These are phyloP conservation scores for Parafenestella ontariensis DNA, from an alignment of 2,329 filamentous ascomycete species.

Conservation along the genomic window DNA sequence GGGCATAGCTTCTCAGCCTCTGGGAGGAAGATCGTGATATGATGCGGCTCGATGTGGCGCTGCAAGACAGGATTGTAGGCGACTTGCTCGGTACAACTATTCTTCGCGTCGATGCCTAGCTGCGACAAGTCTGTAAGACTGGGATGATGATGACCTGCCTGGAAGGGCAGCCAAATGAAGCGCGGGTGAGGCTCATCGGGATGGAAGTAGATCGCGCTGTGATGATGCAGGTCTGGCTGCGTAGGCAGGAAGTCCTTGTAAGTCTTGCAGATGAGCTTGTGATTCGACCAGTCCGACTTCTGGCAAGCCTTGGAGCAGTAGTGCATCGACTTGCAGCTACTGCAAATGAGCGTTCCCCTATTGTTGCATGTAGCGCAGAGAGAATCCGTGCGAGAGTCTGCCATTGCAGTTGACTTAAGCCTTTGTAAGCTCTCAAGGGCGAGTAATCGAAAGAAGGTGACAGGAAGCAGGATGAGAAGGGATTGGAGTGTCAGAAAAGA, in stretches of 20 bases:
- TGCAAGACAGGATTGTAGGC: background rate
- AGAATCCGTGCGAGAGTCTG: background rate
- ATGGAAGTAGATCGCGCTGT: slow-evolving; percentile 16
- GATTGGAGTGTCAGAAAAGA: background rate
- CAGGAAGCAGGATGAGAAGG: background rate
- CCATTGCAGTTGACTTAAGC: background rate
- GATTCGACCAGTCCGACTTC: slow-evolving; percentile 25
- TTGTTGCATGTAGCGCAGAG: background rate
- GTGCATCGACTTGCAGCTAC: slow-evolving; percentile 12
- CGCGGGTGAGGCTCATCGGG: slow-evolving; percentile 5
- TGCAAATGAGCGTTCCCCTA: background rate
- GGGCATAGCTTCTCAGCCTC: background rate
- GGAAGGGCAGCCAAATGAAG: slow-evolving; percentile 14
- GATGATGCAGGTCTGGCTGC: background rate
- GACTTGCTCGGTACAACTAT: background rate
- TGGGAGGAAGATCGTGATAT: background rate
- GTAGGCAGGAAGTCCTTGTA: background rate
- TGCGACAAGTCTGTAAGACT: background rate
- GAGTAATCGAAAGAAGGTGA: background rate
- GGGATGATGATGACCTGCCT: background rate
- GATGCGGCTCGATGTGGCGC: background rate
- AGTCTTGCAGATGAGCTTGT: slow-evolving; percentile 31
- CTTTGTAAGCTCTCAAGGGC: no score
- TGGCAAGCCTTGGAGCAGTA: slow-evolving; percentile 33
- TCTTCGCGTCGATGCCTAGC: background rate